Evolutionary conservation across 2,329 filamentous ascomycete genomes (phyloP).

Genomic region (Sarocladium kiliense): DNA sequence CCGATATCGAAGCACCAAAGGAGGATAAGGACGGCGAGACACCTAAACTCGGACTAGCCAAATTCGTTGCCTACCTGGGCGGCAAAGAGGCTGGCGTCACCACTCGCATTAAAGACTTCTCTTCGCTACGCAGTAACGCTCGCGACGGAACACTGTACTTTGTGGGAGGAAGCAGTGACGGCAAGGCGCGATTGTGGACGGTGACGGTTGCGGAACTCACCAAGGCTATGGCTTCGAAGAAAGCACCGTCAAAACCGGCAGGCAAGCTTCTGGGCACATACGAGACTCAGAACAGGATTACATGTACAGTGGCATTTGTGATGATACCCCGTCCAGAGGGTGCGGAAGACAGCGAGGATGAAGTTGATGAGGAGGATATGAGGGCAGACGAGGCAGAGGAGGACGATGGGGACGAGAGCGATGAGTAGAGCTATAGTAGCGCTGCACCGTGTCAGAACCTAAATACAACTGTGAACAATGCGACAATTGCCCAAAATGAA

Average conservation of each 20-base stretch:
- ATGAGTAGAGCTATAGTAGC: neutral
- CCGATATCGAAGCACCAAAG: slow-evolving; percentile 34
- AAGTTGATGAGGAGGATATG: slow-evolving; percentile 38
- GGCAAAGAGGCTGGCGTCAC: slow-evolving; percentile 63
- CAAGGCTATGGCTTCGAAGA: slow-evolving; percentile 14
- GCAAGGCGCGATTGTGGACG: slow-evolving; percentile 74
- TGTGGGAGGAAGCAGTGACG: slow-evolving; percentile 78
- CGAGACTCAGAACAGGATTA: slow-evolving; percentile 83
- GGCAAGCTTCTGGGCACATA: slow-evolving; percentile 71
- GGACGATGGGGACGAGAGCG: slow-evolving; percentile 18
- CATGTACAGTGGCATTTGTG: slow-evolving; percentile 78
- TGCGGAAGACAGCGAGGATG: slow-evolving; percentile 53
- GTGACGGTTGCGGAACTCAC: slow-evolving; percentile 40
- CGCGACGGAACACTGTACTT: slow-evolving; percentile 46
- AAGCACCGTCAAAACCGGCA: slow-evolving; percentile 29
- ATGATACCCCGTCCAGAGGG: slow-evolving; percentile 68
- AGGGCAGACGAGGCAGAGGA: slow-evolving; percentile 31
- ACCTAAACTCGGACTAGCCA: slow-evolving; percentile 48
- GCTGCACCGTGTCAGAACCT: no score
- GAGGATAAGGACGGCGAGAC: slow-evolving; percentile 31
- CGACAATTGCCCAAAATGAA: no score
- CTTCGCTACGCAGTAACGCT: slow-evolving; percentile 46
- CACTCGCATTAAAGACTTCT: slow-evolving; percentile 85
- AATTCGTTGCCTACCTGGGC: slow-evolving; percentile 71
- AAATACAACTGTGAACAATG: no score